phyloP scores from a whole-genome alignment of 345 rosid species.

The Eucalyptus cloeziana region DNA sequence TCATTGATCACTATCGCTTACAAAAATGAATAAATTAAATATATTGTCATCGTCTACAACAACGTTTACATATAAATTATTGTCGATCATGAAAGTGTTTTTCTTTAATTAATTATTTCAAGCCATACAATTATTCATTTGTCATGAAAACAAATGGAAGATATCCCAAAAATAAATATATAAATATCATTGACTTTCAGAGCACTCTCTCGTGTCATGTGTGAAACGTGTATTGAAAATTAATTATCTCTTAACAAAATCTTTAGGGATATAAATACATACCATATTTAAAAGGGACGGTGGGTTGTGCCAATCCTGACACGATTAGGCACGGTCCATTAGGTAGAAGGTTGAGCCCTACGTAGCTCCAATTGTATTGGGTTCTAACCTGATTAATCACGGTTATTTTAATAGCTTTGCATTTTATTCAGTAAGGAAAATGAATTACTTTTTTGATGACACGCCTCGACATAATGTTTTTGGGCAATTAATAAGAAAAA shows the following conservation, averaged over 20 bases:
- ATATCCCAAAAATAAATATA: not conserved
- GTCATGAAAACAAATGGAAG: not conserved
- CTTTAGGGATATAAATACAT: not conserved
- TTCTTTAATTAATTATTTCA: not conserved
- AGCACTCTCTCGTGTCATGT: not conserved
- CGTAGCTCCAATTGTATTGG: not conserved
- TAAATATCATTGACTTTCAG: not conserved
- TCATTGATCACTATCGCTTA: not conserved
- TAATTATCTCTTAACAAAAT: not conserved
- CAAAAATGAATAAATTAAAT: no score
- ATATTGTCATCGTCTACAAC: not conserved
- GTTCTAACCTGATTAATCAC: not conserved
- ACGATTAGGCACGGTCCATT: not conserved
- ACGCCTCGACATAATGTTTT: not conserved
- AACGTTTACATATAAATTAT: no score
- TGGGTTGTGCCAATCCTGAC: not conserved
- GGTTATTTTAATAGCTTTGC: not conserved
- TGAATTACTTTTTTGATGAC: not conserved
- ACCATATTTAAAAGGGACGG: not conserved
- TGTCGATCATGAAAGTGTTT: not conserved
- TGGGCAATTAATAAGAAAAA: not conserved
- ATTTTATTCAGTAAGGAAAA: not conserved
- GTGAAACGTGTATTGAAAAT: not conserved
- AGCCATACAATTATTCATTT: not conserved
- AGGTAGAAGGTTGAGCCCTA: not conserved